phyloP scores from a whole-genome alignment of 2,329 filamentous ascomycete species.

The Cryphonectria naterciae region DNA sequence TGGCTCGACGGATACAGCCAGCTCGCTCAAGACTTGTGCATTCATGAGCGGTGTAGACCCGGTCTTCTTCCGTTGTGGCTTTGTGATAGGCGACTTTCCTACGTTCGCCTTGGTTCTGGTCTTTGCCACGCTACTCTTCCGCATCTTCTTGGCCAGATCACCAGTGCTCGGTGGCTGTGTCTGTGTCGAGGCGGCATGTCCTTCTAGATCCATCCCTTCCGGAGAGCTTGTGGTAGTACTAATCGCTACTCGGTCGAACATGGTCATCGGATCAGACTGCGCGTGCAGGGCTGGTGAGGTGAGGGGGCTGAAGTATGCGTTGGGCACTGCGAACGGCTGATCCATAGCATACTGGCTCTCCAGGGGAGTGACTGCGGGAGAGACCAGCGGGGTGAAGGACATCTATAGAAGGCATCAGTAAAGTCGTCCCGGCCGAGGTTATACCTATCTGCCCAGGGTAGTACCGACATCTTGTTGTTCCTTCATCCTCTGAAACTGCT shows the following conservation, averaged over 20 bases:
- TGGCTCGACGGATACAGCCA: conserved; percentile 49
- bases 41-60: conserved; percentile 59
- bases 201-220: conserved; percentile 60
- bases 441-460: too few relatives aligned
- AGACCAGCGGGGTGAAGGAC: conserved; percentile 79
- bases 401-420: conserved; percentile 53
- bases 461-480: conserved; percentile 68
- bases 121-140: conserved; percentile 57
- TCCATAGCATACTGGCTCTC: conserved; percentile 71
- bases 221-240: conserved; percentile 53
- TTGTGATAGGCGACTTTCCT: conserved; percentile 74
- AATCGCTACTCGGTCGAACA: conserved; percentile 50
- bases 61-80: conserved; percentile 62
- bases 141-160: conserved; percentile 55
- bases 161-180: conserved; percentile 46
- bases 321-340: conserved; percentile 63
- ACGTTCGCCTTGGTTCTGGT: conserved; percentile 57
- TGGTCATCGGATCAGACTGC: conserved; percentile 58
- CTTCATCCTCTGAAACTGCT: conserved; percentile 68
- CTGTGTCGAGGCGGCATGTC: conserved; percentile 40
- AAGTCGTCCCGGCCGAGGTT: conserved; percentile 7
- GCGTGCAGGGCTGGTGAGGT: conserved; percentile 81
- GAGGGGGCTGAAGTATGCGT: conserved; percentile 80
- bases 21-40: conserved; percentile 58
- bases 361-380: conserved; percentile 81